Conservation (phyloP, 345 rosid species). For the Iberis pinnata region DNA sequence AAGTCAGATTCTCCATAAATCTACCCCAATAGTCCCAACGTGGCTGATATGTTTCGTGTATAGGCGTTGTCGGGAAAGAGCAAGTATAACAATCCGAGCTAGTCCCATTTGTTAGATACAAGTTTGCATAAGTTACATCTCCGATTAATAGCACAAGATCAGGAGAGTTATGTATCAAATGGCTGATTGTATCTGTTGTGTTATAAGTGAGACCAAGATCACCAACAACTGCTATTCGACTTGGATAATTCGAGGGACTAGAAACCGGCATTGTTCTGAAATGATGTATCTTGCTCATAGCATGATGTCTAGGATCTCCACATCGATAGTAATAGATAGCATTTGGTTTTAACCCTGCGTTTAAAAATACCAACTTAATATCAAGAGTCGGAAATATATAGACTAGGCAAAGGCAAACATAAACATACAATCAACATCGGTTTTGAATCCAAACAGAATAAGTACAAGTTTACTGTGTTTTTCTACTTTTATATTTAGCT, state of each 20-base stretch:
- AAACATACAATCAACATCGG: too few relatives aligned
- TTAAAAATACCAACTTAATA: too few relatives aligned
- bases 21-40: conserved; percentile 96
- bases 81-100: conserved; percentile 69
- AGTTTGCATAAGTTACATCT: conserved; percentile 62
- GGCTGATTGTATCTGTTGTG: conserved; percentile 57
- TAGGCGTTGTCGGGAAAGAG: conserved; percentile 47
- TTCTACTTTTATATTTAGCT: too few relatives aligned
- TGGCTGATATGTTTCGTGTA: conserved; percentile 79
- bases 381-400: too few relatives aligned
- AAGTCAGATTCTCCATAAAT: conserved; percentile 66
- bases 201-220: conserved; percentile 84
- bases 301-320: conserved; percentile 59
- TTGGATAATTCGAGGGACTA: conserved; percentile 49
- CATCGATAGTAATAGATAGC: conserved; percentile 71
- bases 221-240: conserved; percentile 59
- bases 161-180: conserved; percentile 51
- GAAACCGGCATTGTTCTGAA: conserved; percentile 65
- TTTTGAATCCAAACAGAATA: too few relatives aligned
- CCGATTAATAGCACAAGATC: conserved; percentile 67
- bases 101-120: conserved; percentile 77
- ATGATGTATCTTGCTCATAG: conserved; percentile 50
- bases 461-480: too few relatives aligned
- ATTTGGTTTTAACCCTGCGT: conserved; percentile 58
- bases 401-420: too few relatives aligned